Base-by-base conservation (phyloP, 768 basidiomycete genomes). In the Pleurotus djamor region DNA sequence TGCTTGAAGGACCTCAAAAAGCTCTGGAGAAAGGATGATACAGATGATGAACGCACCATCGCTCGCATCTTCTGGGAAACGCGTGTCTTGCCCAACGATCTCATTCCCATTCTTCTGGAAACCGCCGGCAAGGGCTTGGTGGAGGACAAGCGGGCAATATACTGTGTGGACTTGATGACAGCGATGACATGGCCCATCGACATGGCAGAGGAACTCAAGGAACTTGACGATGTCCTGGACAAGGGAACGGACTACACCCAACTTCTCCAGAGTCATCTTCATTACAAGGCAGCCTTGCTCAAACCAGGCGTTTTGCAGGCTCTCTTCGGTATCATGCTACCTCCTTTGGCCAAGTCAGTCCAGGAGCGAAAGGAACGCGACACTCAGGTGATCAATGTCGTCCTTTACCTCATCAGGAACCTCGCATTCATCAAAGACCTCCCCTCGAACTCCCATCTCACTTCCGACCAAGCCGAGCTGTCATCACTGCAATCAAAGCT, bases 131-230 rank as follows among this genome's bases (percentile, higher is more conserved):
- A 85, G 54, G 91, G 91, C 0, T 72, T 79, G 17, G 86, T 90
- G 35, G 91, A 93, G 63, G 91, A 94, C 72, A 91, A 88, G 65
- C 80, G 91, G 50, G 93, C 92, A 0, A 82, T 96, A 32, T 84
- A 88, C 0, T 90, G 88, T 63, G 88, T 87, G 6, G 97, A 98
- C 69, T 78, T 99, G 21, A 88, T 98, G 69, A 92, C 94, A 0
- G 95, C 96, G 0, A 92, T 99, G 92, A 98, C 96, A 1, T 99
- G 97, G 97, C 97, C 97, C 0, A 96, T 99, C 57, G 93, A 98
- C 72, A 79, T 98, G 62, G 91, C 94, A 0, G 91, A 93, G 66
- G 97, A 98, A 72, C 79, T 99, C 63, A 91, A 90, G 66, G 97
- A 98, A 68, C 84, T 98, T 57, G 88, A 91, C 68, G 91, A 94